A percentile compares a stretch with the other conserved stretches of the same genome.
Evolutionary conservation across 2,329 filamentous ascomycete species (phyloP).

Genomic region (Botrytis paeoniae): DNA sequence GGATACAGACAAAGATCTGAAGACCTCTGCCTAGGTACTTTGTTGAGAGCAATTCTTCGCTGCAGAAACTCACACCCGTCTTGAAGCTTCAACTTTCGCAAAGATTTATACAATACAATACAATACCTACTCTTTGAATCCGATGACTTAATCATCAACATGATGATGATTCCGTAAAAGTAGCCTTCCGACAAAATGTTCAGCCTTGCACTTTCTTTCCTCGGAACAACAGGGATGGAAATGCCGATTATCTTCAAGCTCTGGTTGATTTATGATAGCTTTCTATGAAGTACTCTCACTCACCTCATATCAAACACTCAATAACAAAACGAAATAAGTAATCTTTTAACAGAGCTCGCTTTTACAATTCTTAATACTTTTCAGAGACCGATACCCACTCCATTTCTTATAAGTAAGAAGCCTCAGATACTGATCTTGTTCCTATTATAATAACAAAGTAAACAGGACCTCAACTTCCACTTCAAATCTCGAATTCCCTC

Average conservation of each 20-base stretch:
- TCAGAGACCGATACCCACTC: background rate
- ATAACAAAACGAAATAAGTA: background rate
- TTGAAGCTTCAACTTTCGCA: background rate
- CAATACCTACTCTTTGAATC: background rate
- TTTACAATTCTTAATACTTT: background rate
- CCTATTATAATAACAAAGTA: background rate
- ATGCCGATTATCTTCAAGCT: background rate
- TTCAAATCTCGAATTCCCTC: background rate
- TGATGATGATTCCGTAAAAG: background rate
- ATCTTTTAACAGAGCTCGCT: background rate
- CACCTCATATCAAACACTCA: slow-evolving; percentile 10
- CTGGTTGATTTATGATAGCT: background rate
- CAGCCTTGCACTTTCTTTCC: slow-evolving; percentile 5
- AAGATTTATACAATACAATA: background rate
- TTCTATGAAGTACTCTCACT: background rate
- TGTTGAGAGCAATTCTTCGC: background rate
- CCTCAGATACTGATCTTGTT: background rate
- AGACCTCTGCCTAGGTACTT: background rate
- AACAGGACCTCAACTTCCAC: background rate
- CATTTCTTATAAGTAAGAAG: background rate
- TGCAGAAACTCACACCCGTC: background rate
- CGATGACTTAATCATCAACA: background rate
- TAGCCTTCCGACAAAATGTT: background rate
- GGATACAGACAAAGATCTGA: background rate
- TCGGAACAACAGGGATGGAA: slow-evolving; percentile 6